Base-by-base conservation (phyloP, 1,284 basidiomycete genomes). In the Gomphus sp. region DNA sequence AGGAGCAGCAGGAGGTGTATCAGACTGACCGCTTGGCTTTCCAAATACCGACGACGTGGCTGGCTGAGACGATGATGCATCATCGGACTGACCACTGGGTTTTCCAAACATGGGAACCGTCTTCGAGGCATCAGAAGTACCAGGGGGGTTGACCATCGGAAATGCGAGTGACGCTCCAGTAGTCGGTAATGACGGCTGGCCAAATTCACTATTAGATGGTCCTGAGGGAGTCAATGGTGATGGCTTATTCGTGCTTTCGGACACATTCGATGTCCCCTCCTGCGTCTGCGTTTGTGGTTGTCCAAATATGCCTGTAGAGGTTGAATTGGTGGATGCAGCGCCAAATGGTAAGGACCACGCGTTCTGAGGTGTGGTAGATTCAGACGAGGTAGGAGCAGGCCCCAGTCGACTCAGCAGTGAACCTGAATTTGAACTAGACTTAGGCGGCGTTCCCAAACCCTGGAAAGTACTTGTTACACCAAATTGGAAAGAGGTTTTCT, bases 171-270 rank as follows among this genome's bases (percentile, higher is more conserved):
- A n/a, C 7, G 52, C n/a, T 54, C 7, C 52, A 14, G 41, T 18
- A n/a, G 41, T 7, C 16, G 41, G 16, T 18, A 16, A 47, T 10
- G 56, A 50, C n/a, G 56, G 47, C 11, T 52, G 49, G 18, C 56
- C 56, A 45, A 58, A 58, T 12, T 36, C 25, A 31, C n/a, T 58
- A 25, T 52, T 58, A 33, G 41, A 12, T 18, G 39, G 49, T n/a
- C 39, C 50, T 28, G 56, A 44, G 33, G 52, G n/a, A 1, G 36
- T 41, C 7, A 53, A 53, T 18, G 39, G 39, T 12, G 52, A 39
- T 10, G 34, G 52, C 52, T 53, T 53, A 18, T 43, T 53, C 7
- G 9, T 31, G 16, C 28, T 43, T 22, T 28, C 52, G 12, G 18
- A n/a, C 16, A 43, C 2, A n/a, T 43, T 28, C 10, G 34, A 37